Evolutionary conservation across 2,329 filamentous ascomycete species (phyloP).

Genomic region (Balansia obtecta): DNA sequence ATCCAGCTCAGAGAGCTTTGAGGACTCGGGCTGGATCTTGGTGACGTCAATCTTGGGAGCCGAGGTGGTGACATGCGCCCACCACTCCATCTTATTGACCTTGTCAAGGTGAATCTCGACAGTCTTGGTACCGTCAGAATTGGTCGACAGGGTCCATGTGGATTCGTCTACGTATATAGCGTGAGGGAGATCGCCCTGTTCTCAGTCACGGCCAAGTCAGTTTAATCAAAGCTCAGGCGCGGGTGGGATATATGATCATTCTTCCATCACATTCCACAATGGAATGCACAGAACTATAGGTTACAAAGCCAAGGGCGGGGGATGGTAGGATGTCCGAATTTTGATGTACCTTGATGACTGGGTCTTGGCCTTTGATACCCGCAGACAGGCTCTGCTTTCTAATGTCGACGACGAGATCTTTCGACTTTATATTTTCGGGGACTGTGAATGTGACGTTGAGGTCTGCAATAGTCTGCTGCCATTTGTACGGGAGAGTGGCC

Average conservation of each 20-base stretch:
- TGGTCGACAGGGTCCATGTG: slow-evolving; percentile 80
- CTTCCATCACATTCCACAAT: too few relatives aligned
- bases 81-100: slow-evolving; percentile 96
- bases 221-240: slow-evolving; percentile 1
- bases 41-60: slow-evolving; percentile 89
- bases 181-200: slow-evolving; percentile 73
- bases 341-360: slow-evolving; percentile 60
- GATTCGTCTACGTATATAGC: slow-evolving; percentile 72
- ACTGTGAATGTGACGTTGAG: slow-evolving; percentile 69
- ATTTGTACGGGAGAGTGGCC: slow-evolving; percentile 87
- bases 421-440: slow-evolving; percentile 70
- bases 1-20: slow-evolving; percentile 82
- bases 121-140: slow-evolving; percentile 52
- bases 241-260: background rate
- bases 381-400: slow-evolving; percentile 68
- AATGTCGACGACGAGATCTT: slow-evolving; percentile 72
- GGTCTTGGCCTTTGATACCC: slow-evolving; percentile 76
- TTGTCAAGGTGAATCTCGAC: slow-evolving; percentile 88
- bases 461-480: slow-evolving; percentile 86
- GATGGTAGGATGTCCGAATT: slow-evolving; percentile 28
- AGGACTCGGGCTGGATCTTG: slow-evolving; percentile 90
- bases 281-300: too few relatives aligned
- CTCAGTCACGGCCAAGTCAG: background rate
- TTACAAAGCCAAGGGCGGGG: background rate
- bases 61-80: slow-evolving; percentile 76